These are phyloP conservation scores for Aspergillus sp. DNA, from an alignment of 2,329 filamentous ascomycete species.

Conservation along the genomic window DNA sequence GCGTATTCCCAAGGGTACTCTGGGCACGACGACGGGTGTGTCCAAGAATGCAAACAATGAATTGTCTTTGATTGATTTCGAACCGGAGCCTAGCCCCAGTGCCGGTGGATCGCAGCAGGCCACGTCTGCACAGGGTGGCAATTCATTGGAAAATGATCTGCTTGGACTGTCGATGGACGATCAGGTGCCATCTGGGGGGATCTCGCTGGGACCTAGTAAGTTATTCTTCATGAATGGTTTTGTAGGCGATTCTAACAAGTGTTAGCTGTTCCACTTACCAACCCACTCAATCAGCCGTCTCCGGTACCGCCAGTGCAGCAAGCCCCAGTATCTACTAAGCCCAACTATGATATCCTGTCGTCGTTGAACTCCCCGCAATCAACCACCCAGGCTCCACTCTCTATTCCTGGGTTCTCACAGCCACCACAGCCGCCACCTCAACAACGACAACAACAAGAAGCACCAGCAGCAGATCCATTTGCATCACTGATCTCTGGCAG, in stretches of 20 bases:
- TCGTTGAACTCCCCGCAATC: slow-evolving; percentile 44
- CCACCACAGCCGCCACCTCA: slow-evolving; percentile 23
- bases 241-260: slow-evolving; percentile 39
- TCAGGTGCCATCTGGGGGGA: slow-evolving; percentile 65
- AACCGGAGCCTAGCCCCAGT: slow-evolving; percentile 50
- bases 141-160: slow-evolving; percentile 79
- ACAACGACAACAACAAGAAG: slow-evolving; percentile 24
- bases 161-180: slow-evolving; percentile 78
- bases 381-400: slow-evolving; percentile 44
- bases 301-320: slow-evolving; percentile 31
- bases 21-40: slow-evolving; percentile 60
- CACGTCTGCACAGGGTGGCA: slow-evolving; percentile 42
- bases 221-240: not conserved
- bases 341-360: slow-evolving; percentile 53
- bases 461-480: slow-evolving; percentile 52
- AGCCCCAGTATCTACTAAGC: slow-evolving; percentile 41
- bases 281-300: slow-evolving; percentile 32
- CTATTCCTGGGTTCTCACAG: slow-evolving; percentile 26
- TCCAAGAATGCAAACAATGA: slow-evolving; percentile 66
- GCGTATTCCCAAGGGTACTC: slow-evolving; percentile 74
- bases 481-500: slow-evolving; percentile 49
- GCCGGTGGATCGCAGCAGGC: slow-evolving; percentile 39
- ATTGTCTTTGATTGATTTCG: slow-evolving; percentile 87
- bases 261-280: slow-evolving; percentile 19
- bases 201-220: slow-evolving; percentile 71